phyloP scores from a whole-genome alignment of 2,329 filamentous ascomycete genomes.

The Metarhizium album region DNA sequence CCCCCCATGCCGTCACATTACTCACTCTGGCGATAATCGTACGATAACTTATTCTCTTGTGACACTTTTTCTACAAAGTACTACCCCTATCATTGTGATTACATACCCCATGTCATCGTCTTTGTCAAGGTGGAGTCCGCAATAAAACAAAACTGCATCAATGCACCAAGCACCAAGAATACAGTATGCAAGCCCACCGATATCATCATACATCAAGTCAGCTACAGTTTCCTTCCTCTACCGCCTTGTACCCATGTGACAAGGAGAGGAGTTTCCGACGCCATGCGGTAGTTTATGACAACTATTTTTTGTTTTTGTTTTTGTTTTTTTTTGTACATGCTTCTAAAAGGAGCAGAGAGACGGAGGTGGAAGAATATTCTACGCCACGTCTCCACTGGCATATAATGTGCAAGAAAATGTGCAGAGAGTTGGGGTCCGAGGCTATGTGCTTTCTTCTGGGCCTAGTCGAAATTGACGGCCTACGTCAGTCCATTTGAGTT shows the following conservation, averaged over 20 bases:
- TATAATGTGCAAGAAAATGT: not conserved
- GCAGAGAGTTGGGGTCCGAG: not conserved
- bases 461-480: slow-evolving; percentile 37
- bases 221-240: not conserved
- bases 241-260: not conserved
- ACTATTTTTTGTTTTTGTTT: not conserved
- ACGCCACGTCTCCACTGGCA: not conserved
- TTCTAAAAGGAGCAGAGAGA: not conserved
- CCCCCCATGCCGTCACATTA: too few species aligned
- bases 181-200: not conserved
- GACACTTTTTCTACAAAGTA: not conserved
- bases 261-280: not conserved
- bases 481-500: slow-evolving; percentile 63
- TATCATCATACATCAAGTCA: not conserved
- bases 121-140: not conserved
- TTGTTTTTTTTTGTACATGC: not conserved
- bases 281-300: slow-evolving; percentile 1
- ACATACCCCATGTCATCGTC: not conserved
- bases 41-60: not conserved
- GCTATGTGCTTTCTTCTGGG: not conserved
- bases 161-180: not conserved
- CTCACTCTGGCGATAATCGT: not conserved
- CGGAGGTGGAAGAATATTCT: not conserved
- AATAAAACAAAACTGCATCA: not conserved
- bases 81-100: not conserved